Evolutionary conservation across 306 rosid genomes (phyloP), one percentile per base, ranked within the genome.

Genomic region (Gastrolobium bilobum): DNA sequence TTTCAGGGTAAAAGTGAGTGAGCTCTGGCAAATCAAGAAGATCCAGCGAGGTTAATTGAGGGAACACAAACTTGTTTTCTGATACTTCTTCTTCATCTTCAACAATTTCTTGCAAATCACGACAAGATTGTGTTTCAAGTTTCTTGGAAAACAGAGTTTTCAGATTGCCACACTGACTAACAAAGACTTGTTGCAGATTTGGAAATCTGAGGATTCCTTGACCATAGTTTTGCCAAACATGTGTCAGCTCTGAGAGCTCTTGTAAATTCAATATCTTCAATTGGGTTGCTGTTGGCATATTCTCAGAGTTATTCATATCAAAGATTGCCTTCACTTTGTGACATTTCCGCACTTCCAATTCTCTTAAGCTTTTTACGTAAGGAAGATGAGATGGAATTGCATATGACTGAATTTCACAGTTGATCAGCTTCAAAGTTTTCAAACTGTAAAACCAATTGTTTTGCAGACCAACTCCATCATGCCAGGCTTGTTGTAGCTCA

Each of bases 371-470:
- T 52, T 57, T 68, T 2, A 79, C 13, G 2, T 10, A 0, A 60
- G 37, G n/a, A 50, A 70, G 77, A 26, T 60, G 5, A 7, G 54
- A 8, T 13, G 72, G 83, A 70, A 79, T 70, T 13, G 72, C 78
- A 60, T 7, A 46, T 15, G 29, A 10, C 33, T 14, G 11, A 68
- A 7, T 9, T 8, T 5, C 6, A 67, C 82, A 78, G 1, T 2
- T 0, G 3, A 54, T 30, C 68, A 78, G 5, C 31, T 33, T 68
- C 40, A 78, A 34, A 43, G 43, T 43, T 56, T 56, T 37, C 76
- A 78, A 56, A 35, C 51, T 68, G 39, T 6, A 34, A 44, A 68
- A 78, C 70, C 51, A 44, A 15, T 10, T 37, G 10, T 15, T 68
- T 15, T 3, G 46, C 40, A 4, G 9, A 56, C 1, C 1, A 40